Conservation (phyloP, 495 filamentous ascomycete species). For the Viridothelium virens region DNA sequence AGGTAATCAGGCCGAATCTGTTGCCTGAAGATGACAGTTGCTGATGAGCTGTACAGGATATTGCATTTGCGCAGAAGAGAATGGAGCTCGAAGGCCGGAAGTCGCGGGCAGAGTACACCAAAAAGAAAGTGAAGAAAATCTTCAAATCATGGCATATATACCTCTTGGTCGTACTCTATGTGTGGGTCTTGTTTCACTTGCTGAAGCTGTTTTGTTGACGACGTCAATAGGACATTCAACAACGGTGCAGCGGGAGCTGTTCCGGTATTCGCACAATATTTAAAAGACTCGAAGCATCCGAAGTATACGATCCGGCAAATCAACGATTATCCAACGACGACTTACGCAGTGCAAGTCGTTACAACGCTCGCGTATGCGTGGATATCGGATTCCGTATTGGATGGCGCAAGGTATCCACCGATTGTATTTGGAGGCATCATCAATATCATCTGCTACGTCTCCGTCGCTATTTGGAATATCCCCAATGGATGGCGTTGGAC, state of each 20-base stretch:
- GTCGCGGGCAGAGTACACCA: conserved; percentile 41
- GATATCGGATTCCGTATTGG: conserved; percentile 45
- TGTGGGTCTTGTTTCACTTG: conserved; percentile 18
- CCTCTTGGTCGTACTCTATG: conserved; percentile 40
- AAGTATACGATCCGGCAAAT: conserved; percentile 29
- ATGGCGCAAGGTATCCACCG: conserved; percentile 50
- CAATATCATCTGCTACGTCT: conserved; percentile 31
- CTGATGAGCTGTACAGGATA: conserved; percentile 33
- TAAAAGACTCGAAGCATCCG: conserved; percentile 18
- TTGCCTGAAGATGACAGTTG: neutral
- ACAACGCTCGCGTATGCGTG: conserved; percentile 43
- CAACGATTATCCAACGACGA: conserved; percentile 42
- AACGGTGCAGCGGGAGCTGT: conserved; percentile 21
- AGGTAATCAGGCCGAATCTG: conserved; percentile 15
- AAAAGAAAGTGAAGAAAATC: conserved; percentile 45
- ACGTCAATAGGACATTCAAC: conserved; percentile 15
- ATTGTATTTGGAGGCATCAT: conserved; percentile 43
- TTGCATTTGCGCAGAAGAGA: conserved; percentile 33
- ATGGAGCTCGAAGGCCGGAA: conserved; percentile 45
- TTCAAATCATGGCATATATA: conserved; percentile 49
- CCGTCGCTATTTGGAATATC: conserved; percentile 41
- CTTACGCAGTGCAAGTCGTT: conserved; percentile 42
- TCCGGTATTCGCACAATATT: conserved; percentile 27
- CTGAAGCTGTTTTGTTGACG: neutral
- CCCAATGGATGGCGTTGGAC: conserved; percentile 41